phyloP scores from a whole-genome alignment of 805 yeast genomes.

The Candida stauntonica region DNA sequence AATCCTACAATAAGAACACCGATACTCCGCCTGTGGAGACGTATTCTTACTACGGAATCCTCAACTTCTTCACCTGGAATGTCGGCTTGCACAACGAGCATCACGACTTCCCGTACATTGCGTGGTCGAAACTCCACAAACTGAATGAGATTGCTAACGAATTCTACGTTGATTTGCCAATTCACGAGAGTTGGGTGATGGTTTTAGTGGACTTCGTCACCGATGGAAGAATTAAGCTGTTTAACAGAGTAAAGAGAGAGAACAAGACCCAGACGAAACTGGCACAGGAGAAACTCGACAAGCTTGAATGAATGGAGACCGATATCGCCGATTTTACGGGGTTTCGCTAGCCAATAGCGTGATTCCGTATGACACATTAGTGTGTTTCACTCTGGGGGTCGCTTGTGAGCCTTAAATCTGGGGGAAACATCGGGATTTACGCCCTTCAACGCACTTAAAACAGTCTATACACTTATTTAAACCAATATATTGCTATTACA shows the following conservation, averaged over 20 bases:
- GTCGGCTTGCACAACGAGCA: constrained; percentile 95
- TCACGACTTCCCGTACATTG: constrained; percentile 91
- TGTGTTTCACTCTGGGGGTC: no score
- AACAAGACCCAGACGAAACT: not conserved
- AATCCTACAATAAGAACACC: constrained; percentile 21
- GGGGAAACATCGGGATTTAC: no score
- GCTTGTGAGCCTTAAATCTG: no score
- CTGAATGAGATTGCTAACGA: constrained; percentile 68
- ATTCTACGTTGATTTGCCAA: constrained; percentile 77
- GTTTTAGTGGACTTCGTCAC: constrained; percentile 70
- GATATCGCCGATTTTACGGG: no score
- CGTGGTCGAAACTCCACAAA: constrained; percentile 77
- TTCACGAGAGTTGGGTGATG: constrained; percentile 72
- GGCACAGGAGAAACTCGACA: no score
- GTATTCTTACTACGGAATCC: constrained; percentile 79
- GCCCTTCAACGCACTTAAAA: no score
- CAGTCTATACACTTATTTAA: not conserved
- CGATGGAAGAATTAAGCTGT: constrained; percentile 63
- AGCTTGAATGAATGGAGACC: no score
- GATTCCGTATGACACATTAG: no score
- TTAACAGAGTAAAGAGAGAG: constrained; percentile 75
- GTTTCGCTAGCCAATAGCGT: no score
- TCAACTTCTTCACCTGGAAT: constrained; percentile 80
- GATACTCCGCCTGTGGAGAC: constrained; percentile 70
- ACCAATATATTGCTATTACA: no score